Conservation (phyloP, 2,329 filamentous ascomycete species). For the Aciculosporium take region DNA sequence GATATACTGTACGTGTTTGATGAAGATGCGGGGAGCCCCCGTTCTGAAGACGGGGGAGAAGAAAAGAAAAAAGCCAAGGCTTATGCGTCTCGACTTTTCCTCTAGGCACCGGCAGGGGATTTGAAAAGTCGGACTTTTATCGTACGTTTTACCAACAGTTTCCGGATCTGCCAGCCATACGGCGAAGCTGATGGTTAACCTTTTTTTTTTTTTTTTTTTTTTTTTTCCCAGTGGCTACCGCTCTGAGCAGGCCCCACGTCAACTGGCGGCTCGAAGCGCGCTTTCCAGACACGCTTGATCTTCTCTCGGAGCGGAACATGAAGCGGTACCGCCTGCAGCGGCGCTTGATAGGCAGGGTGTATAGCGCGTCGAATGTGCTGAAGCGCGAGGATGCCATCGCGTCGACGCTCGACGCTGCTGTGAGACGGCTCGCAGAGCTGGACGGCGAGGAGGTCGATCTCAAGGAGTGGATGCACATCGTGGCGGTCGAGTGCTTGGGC, state of each 20-base stretch:
- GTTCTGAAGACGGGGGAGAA: too few species aligned
- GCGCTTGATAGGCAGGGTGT: constrained; percentile 33
- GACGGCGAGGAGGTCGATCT: constrained; percentile 29
- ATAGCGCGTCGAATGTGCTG: constrained; percentile 27
- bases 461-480: constrained; percentile 43
- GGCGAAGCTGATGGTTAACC: background rate
- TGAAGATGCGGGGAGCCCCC: too few species aligned
- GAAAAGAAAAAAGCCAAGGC: too few species aligned
- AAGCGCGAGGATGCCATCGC: constrained; percentile 29
- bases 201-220: too few species aligned
- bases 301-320: constrained; percentile 34
- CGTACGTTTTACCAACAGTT: constrained; percentile 22
- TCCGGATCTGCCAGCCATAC: too few species aligned
- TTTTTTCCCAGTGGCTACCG: constrained; percentile 31
- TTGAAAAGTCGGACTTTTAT: constrained; percentile 39
- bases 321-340: constrained; percentile 34
- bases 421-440: constrained; percentile 22
- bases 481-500: constrained; percentile 36
- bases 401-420: constrained; percentile 20
- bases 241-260: constrained; percentile 12
- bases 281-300: constrained; percentile 32
- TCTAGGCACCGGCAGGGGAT: constrained; percentile 31
- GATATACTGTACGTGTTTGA: constrained; percentile 35
- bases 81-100: too few species aligned
- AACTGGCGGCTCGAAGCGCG: constrained; percentile 22